Evolutionary conservation across 352 stramenopile species (phyloP).

Genomic region (Phytophthora tubulina): DNA sequence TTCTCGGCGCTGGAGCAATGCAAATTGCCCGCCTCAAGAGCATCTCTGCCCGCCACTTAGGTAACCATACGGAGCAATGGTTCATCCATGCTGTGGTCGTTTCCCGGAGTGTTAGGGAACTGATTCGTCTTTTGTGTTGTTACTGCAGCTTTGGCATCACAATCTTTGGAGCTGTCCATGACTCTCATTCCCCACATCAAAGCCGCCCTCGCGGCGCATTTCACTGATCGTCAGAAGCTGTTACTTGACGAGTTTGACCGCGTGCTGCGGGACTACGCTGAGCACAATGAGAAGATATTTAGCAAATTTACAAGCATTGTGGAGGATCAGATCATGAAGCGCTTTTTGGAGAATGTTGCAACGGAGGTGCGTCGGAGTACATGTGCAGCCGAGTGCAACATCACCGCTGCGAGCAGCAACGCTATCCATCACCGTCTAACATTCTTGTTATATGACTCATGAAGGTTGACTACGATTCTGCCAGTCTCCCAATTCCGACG

Average conservation of each 20-base stretch:
- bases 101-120: not conserved
- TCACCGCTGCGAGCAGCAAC: slow-evolving; percentile 22
- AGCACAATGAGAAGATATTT: slow-evolving; percentile 98
- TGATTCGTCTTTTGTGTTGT: slow-evolving; percentile 2
- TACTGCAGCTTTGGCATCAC: slow-evolving; percentile 91
- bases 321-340: slow-evolving; percentile 96
- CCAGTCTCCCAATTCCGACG: slow-evolving; percentile 63
- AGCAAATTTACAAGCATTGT: slow-evolving; percentile 98
- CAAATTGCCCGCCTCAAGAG: slow-evolving; percentile 96
- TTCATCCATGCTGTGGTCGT: not conserved
- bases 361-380: slow-evolving; percentile 51
- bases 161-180: slow-evolving; percentile 95
- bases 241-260: slow-evolving; percentile 97
- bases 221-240: slow-evolving; percentile 95
- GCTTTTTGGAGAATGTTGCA: slow-evolving; percentile 84
- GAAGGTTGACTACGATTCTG: slow-evolving; percentile 76
- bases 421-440: slow-evolving; percentile 5
- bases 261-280: slow-evolving; percentile 94
- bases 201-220: slow-evolving; percentile 94
- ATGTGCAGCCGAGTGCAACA: slow-evolving; percentile 26
- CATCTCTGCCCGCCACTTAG: slow-evolving; percentile 97
- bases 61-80: slow-evolving; percentile 35
- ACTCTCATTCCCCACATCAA: slow-evolving; percentile 96
- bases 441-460: slow-evolving; percentile 43
- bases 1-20: slow-evolving; percentile 96